Evolutionary conservation across 129 eudicot genomes (phyloP), one percentile per base, ranked within the genome.

Genomic region (Flaveria sonorensis): DNA sequence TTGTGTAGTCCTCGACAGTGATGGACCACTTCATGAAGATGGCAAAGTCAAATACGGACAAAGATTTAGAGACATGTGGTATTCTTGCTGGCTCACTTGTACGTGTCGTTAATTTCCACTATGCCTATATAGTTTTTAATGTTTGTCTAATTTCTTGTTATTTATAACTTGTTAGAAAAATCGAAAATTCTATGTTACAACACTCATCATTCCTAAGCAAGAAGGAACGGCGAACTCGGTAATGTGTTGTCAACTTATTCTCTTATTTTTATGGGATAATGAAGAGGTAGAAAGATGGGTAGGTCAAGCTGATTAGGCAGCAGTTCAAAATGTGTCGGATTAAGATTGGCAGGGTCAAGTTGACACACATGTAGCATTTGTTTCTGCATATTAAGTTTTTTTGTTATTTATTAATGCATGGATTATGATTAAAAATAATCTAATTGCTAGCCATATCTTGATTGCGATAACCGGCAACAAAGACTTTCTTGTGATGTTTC

Each of bases 71-170:
- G 84, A 94, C 99, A 64, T 94, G 99, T 81, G 99, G 99, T 11
- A 85, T 94, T 72, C 96, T 94, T 85, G 99, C 99, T 23, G 99
- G 99, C 28, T 87, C 93, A 72, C 97, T 94, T 69, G 99, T 94
- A 83, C 73, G 97, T 84, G 51, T 53, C 48, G 3, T 61, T 39
- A 55, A 40, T 48, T 43, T 76, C 11, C 15, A 45, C 16, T 14
- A 10, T 79, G 28, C 40, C 45, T 77, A 46, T 83, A 14, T 70
- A 2, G n/a, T 60, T 19, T 77, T 70, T 56, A 55, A 20, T 67
- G 13, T 57, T 24, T 15, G 39, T 59, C 60, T 79, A 39, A 81
- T 48, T 73, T 40, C 36, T 73, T 18, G n/a, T 45, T 40, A 21
- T 72, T 51, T 79, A 4, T 47, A 79, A 16, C 53, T 85, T 81